Evolutionary conservation across 805 yeast genomes (phyloP), one percentile per base, ranked within the genome.

Genomic region (Starmerella floricola): DNA sequence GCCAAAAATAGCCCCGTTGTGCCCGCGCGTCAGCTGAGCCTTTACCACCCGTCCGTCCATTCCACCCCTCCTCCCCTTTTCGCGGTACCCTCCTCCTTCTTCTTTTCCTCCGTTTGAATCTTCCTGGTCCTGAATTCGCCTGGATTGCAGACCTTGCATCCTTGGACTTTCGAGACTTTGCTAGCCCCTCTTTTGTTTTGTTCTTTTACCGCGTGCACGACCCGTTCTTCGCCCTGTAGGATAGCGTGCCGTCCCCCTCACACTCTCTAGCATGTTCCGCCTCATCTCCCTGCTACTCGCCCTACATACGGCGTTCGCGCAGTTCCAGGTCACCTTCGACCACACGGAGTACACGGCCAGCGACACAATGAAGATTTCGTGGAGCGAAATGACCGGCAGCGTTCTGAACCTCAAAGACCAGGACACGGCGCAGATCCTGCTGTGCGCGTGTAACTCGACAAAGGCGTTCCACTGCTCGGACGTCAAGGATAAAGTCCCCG

Each of bases 391-490:
- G 49, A 77, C 71, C 36, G 55, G 62, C 6, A 49, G 54, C 3
- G 81, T 83, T 0, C 47, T 65, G 1, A 42, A 46, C 17, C 53
- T 79, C 34, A 43, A 53, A 2, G 64, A 69, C 8, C 69, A 74
- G 19, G 47, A 60, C 3, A 50, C 62, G 2, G 74, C 70, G 47
- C 64, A 77, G 0, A 63, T 86, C 41, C 59, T 62, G 5, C 63
- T 88, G 40, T 78, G 88, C 60, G 72, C 87, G 1, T 95, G 94
- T 26, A 60, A 76, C 19, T 72, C 75, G 54, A 29, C 57, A 19
- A 61, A 65, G 15, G 50, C 62, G 28, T 64, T 72, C 44, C 52
- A 71, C 28, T 48, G 54, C 31, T 30, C 33, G n/a, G 34, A 46
- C 6, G 54, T 62, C 3, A 64, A 52, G 1, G 44, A 56, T 1